Evolutionary conservation across 257 asterid genomes (phyloP), one percentile per base, ranked within the genome.

Genomic region (Cinchona pubescens): DNA sequence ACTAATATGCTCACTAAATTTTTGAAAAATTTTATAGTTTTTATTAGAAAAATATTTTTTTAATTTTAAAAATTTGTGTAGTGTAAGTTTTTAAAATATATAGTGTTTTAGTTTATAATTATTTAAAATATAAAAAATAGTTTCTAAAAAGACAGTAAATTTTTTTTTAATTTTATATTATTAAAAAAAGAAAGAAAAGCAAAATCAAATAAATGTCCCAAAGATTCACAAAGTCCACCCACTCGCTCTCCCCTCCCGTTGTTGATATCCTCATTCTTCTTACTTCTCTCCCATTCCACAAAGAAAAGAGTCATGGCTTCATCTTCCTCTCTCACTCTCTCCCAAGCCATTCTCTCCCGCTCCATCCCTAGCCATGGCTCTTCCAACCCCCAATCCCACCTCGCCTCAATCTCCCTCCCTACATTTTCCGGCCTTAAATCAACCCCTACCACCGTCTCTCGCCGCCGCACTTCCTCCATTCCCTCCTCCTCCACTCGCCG

Each of bases 341-440:
- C 99, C 62, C 98, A 92, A 78, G 97, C 96, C 43, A 84, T 88
- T 68, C 94, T 91, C 81, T 75, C 96, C 38, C 90, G 90, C 80
- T 85, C 95, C 73, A n/a, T 76, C 64, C 78, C 79, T 35, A 83
- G 87, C 83, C 85, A 85, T 80, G 85, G 79, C 79, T 55, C 84
- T 49, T 38, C 70, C 68, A 37, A 56, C 12, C 34, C 77, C 51
- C 48, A 55, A 73, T 72, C 77, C 59, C 48, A 55, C 75, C 78
- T 71, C 73, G 85, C 80, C 19, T 74, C 81, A 25, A 46, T 86
- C 35, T 79, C 91, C 63, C 21, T 85, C 43, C 89, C 91, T 73
- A 76, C 92, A 9, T 84, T 83, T 82, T 80, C 89, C 83, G 85
- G 84, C 23, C 96, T 88, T 81, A 92, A 89, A 79, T 78, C 93